Base-by-base conservation (phyloP, 495 filamentous ascomycete species). In the Lasiosphaeria hispida region DNA sequence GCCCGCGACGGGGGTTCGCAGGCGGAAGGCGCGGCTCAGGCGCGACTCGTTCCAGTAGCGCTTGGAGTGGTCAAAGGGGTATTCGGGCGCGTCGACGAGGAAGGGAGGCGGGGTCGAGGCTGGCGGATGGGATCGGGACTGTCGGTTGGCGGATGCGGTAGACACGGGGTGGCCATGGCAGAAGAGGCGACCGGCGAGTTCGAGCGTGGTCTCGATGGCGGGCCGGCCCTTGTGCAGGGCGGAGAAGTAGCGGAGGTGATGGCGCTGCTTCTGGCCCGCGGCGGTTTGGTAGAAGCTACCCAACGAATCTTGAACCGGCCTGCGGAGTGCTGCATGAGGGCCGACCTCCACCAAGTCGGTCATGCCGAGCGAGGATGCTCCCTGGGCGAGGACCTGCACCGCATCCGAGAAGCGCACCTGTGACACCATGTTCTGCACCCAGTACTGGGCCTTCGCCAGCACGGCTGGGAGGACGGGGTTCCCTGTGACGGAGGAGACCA, bases 311-410 rank as follows among this genome's bases (percentile, higher is more conserved):
- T 72, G 67, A n/a, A 82, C 54, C 0, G 81, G 80, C 0, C 76
- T 74, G 33, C 74, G 69, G 0, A 88, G 66, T 0, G 83, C 79
- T 4, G 70, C 59, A 59, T 87, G 84, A 19, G 85, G 80, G 0
- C 85, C 85, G 35, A 86, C 67, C 53, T 87, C 84, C 11, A 87
- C 53, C 1, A 84, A 48, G 39, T 51, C 18, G 10, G 38, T 54
- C 38, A 54, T 43, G 51, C 10, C n/a, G 3, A 9, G 56, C 5
- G 19, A 66, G 10, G 63, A 38, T 47, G 37, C 58, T 45, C 13
- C 36, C 45, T 11, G 18, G 45, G 37, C 23, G 7, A 74, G 33
- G 53, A 33, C 13, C 35, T 48, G 48, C 8, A 80, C 45, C 7
- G 75, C 78, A 13, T 75, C 65, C 0, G 69, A 60, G 48, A 80